Base-by-base conservation (phyloP, 2,329 filamentous ascomycete species). In the Coniochaeta sp. region DNA sequence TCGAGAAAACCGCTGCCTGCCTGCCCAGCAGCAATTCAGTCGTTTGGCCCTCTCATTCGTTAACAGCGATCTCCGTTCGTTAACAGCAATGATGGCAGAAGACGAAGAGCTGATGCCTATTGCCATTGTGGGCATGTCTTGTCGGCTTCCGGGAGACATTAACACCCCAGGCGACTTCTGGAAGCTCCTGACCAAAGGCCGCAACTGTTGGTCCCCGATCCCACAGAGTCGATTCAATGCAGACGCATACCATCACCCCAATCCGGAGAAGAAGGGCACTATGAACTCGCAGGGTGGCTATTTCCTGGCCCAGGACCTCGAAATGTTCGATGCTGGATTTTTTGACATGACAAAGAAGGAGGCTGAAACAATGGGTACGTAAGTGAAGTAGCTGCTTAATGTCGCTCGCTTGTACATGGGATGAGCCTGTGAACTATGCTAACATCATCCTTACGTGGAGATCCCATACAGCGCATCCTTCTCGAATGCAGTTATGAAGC, bases 281-380 rank as follows among this genome's bases (percentile, higher is more conserved):
- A 64, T 73, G 63, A 74, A 74, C 60, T 65, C 68, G 4, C 57
- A 59, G 4, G 68, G 71, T 7, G 70, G 72, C 3, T 73, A 73
- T 59, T 72, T 74, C 30, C 62, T 75, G 32, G 63, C 65, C 4
- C 64, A 69, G 44, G 70, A 74, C 34, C 58, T 68, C 3, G 62
- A 64, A 9, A 59, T 65, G 57, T 72, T 71, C 59, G 68, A 74
- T 60, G 71, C 69, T 32, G 64, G 64, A 2, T 75, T 75, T 55
- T 75, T 73, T 65, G 69, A 73, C 44, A 73, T 75, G 22, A 72
- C 72, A 3, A 67, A 69, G 42, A 64, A 67, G 19, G 73, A 75
- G 57, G 73, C 72, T 42, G 66, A 71, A 56, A 65, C 69, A 0
- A 74, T 75, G 71, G 70, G 54, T 56, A 10, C 26, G 54, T 38